phyloP scores from a whole-genome alignment of 2,329 filamentous ascomycete species.

The Trichophyton equinum region DNA sequence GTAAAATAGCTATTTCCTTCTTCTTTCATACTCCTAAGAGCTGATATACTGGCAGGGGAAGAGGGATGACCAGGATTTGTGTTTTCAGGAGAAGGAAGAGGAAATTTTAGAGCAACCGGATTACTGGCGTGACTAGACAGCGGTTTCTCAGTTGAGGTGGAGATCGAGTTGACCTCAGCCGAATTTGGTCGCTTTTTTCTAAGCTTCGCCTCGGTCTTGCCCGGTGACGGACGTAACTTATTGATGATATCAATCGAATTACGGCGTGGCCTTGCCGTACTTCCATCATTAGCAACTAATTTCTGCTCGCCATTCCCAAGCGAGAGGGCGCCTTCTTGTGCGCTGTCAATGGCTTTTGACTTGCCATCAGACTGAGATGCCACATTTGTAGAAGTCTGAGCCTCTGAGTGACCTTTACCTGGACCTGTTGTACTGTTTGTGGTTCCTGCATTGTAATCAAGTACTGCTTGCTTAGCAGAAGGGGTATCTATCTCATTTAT shows the following conservation, averaged over 20 bases:
- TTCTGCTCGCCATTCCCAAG: not conserved
- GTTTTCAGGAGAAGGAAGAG: not conserved
- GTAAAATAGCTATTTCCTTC: not conserved
- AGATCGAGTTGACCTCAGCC: not conserved
- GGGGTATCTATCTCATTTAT: not conserved
- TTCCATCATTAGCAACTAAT: not conserved
- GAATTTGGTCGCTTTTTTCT: constrained; percentile 1
- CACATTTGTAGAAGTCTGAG: not conserved
- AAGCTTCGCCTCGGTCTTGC: constrained; percentile 1
- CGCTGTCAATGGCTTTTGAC: not conserved
- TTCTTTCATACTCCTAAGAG: not conserved
- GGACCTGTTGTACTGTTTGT: no score
- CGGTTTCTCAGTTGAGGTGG: not conserved
- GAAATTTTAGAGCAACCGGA: not conserved
- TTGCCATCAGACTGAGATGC: not conserved
- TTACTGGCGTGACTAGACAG: not conserved
- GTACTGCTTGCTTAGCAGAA: not conserved
- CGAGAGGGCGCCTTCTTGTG: not conserved
- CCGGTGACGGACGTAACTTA: constrained; percentile 4
- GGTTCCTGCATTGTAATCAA: not conserved
- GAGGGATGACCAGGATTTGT: not conserved
- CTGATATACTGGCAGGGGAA: not conserved
- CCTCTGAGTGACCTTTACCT: not conserved
- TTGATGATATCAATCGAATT: constrained; percentile 10
- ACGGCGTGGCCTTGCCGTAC: not conserved